Conservation (phyloP, 2,329 filamentous ascomycete species). For the Diaporthe australafricana region DNA sequence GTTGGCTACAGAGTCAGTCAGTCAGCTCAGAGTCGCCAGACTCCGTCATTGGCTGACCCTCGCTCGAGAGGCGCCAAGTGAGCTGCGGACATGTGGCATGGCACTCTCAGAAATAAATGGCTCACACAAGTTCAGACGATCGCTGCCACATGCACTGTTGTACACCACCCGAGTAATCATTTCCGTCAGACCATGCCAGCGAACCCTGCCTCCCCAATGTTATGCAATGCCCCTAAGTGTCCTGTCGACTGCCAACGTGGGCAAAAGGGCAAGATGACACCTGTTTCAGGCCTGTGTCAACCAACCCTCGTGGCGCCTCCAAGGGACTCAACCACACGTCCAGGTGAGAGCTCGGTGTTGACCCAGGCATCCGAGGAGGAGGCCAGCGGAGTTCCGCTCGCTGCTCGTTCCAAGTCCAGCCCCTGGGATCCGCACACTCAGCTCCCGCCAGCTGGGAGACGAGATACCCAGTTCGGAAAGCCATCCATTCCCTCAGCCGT, state of each 20-base stretch:
- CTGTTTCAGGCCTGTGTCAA: constrained; percentile 30
- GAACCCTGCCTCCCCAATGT: neutral
- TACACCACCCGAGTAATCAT: neutral
- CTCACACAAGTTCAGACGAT: neutral
- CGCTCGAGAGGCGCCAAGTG: constrained; percentile 15
- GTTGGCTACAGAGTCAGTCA: constrained; percentile 21
- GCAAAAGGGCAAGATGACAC: neutral
- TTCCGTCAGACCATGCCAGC: neutral
- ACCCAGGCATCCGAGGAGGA: neutral
- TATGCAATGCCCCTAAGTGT: neutral
- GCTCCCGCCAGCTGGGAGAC: neutral
- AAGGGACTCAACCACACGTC: neutral
- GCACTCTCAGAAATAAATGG: constrained; percentile 15
- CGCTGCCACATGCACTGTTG: constrained; percentile 22
- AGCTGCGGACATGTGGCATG: constrained; percentile 24
- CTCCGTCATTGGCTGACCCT: neutral
- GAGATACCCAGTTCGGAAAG: neutral
- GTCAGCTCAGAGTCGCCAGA: neutral
- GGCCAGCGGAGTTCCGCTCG: constrained; percentile 19
- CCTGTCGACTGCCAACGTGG: too few relatives aligned
- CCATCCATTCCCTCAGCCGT: constrained; percentile 5
- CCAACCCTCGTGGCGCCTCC: constrained; percentile 14
- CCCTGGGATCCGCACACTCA: constrained; percentile 1
- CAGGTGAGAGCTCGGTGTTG: neutral
- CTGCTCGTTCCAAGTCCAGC: neutral